Evolutionary conservation across 768 basidiomycete species (phyloP).

Genomic region (Candolleomyces efflorescens): DNA sequence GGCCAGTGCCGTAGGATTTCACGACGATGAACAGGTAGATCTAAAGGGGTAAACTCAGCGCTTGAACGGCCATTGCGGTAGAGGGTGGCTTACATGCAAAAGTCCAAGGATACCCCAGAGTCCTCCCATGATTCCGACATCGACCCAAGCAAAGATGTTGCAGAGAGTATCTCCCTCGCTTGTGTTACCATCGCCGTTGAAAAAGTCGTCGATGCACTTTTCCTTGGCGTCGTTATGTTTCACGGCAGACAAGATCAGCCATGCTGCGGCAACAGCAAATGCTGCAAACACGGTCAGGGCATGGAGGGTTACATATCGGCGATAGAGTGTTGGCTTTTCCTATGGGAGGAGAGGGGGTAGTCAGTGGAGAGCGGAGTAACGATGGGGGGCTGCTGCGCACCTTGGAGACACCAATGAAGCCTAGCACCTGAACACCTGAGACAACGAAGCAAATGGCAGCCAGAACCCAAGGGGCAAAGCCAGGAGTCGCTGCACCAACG

Average conservation of each 20-base stretch:
- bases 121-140: slow-evolving; percentile 86
- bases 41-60: slow-evolving; percentile 28
- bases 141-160: slow-evolving; percentile 88
- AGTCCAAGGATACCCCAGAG: slow-evolving; percentile 80
- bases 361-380: neutral
- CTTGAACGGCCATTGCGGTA: neutral
- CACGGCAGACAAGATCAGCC: slow-evolving; percentile 77
- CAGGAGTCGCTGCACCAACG: slow-evolving; percentile 82
- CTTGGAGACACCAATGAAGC: slow-evolving; percentile 79
- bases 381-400: slow-evolving; percentile 33
- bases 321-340: slow-evolving; percentile 65
- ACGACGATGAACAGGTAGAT: slow-evolving; percentile 40
- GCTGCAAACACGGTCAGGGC: slow-evolving; percentile 46
- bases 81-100: slow-evolving; percentile 54
- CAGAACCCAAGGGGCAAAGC: slow-evolving; percentile 69
- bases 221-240: slow-evolving; percentile 69
- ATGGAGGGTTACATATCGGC: slow-evolving; percentile 69
- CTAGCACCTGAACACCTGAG: slow-evolving; percentile 75
- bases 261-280: slow-evolving; percentile 75
- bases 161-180: slow-evolving; percentile 72
- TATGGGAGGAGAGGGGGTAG: slow-evolving; percentile 22
- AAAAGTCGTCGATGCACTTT: slow-evolving; percentile 61
- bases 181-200: slow-evolving; percentile 33
- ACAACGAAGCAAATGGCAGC: slow-evolving; percentile 72
- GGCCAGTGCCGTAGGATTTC: slow-evolving; percentile 62